Conservation (phyloP, 768 basidiomycete species). For the Galerina sulciceps region DNA sequence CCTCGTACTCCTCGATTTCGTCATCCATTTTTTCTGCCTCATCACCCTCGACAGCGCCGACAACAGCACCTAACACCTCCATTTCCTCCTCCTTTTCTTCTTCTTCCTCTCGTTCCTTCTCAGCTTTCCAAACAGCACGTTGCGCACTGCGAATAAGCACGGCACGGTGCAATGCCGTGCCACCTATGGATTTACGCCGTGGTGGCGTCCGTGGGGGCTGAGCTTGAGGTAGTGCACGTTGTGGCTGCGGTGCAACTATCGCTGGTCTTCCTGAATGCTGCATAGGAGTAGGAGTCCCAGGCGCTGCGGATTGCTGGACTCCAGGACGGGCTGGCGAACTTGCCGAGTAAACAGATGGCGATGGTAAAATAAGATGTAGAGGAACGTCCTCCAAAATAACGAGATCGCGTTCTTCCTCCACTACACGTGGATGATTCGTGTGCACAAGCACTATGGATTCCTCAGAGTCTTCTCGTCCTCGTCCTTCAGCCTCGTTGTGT, state of each 20-base stretch:
- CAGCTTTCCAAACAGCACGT: conserved; percentile 55
- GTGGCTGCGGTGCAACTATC: conserved; percentile 4
- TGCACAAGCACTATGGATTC: conserved; percentile 66
- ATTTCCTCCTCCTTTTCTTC: conserved; percentile 57
- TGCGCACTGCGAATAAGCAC: conserved; percentile 76
- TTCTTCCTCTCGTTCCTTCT: conserved; percentile 54
- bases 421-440: conserved; percentile 66
- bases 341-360: conserved; percentile 16
- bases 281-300: background rate
- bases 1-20: conserved; percentile 22
- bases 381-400: conserved; percentile 76
- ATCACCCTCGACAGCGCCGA: conserved; percentile 34
- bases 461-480: conserved; percentile 39
- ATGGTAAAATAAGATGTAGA: conserved; percentile 15
- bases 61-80: conserved; percentile 47
- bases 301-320: background rate
- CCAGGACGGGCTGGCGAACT: conserved; percentile 16
- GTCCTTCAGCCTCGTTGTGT: conserved; percentile 38
- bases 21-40: conserved; percentile 31
- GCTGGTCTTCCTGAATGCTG: conserved; percentile 2
- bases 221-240: conserved; percentile 23
- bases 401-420: conserved; percentile 72
- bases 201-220: conserved; percentile 31
- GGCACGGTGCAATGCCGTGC: conserved; percentile 65
- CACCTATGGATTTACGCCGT: conserved; percentile 39